phyloP scores from a whole-genome alignment of 2,329 filamentous ascomycete species.

The Diaporthe sp. region DNA sequence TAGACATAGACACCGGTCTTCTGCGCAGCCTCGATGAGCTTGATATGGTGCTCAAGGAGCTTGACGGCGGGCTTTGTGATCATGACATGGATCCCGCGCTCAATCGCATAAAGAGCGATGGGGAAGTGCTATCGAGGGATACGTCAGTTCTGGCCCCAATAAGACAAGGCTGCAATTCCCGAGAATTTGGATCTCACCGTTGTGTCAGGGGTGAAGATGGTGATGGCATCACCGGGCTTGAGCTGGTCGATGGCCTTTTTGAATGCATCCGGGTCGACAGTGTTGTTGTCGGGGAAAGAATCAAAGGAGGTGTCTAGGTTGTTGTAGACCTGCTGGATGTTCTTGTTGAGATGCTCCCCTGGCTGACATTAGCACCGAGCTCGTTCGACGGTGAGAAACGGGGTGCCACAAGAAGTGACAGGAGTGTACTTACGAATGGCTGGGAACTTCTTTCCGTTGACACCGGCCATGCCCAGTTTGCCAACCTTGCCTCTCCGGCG shows the following conservation, averaged over 20 bases:
- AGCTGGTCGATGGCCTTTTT: conserved; percentile 90
- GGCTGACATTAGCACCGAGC: conserved; percentile 62
- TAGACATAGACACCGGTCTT: conserved; percentile 89
- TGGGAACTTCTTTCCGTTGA: conserved; percentile 89
- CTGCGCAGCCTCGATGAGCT: conserved; percentile 78
- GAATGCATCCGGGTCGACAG: conserved; percentile 84
- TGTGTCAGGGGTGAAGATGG: conserved; percentile 94
- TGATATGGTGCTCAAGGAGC: conserved; percentile 82
- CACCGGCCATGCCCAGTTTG: conserved; percentile 89
- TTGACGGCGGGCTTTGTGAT: conserved; percentile 96
- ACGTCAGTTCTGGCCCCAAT: not conserved
- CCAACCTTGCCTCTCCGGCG: conserved; percentile 89
- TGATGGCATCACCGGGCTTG: conserved; percentile 86
- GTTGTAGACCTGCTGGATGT: conserved; percentile 91
- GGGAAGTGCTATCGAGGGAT: conserved; percentile 73
- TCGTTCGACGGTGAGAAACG: not conserved
- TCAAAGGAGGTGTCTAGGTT: conserved; percentile 87
- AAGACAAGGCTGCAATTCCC: not conserved
- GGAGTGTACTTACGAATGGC: conserved; percentile 78
- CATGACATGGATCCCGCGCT: conserved; percentile 88
- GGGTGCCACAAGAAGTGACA: not conserved
- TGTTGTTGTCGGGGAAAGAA: conserved; percentile 83
- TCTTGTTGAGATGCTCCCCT: conserved; percentile 88
- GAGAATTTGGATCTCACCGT: conserved; percentile 57
- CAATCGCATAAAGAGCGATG: conserved; percentile 92